A percentile compares a stretch with the other conserved stretches of the same genome.
Conservation (phyloP, 2,329 filamentous ascomycete genomes). For the Fonsecaea multimorphosa region DNA sequence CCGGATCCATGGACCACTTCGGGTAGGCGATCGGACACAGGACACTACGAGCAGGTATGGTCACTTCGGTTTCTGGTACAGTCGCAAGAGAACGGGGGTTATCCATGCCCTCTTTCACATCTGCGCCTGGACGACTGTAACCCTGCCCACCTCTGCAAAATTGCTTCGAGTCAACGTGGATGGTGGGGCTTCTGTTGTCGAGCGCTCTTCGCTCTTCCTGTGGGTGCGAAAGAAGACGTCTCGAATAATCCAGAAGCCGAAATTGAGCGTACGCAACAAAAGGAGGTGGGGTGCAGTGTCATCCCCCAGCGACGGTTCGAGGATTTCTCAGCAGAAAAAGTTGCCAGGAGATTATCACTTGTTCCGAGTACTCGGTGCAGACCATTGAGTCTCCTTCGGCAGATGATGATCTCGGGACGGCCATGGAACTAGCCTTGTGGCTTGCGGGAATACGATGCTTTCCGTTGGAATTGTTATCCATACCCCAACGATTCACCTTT, state of each 20-base stretch:
- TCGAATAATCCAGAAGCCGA: conserved; percentile 12
- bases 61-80: background rate
- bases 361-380: no score
- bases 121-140: background rate
- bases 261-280: background rate
- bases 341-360: background rate
- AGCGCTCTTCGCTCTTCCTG: background rate
- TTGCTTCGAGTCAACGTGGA: conserved; percentile 1
- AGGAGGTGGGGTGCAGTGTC: background rate
- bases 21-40: background rate
- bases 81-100: background rate
- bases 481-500: background rate
- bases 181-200: background rate
- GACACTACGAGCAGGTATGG: no score
- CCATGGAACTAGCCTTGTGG: background rate
- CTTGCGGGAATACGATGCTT: background rate
- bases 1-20: background rate
- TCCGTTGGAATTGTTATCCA: no score
- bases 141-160: background rate
- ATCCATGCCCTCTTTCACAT: background rate
- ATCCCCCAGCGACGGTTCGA: background rate
- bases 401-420: background rate
- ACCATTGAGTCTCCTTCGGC: background rate
- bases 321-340: background rate
- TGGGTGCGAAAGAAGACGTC: background rate